phyloP scores from a whole-genome alignment of 169 alveolate species.

The Plasmodium blacklocki region DNA sequence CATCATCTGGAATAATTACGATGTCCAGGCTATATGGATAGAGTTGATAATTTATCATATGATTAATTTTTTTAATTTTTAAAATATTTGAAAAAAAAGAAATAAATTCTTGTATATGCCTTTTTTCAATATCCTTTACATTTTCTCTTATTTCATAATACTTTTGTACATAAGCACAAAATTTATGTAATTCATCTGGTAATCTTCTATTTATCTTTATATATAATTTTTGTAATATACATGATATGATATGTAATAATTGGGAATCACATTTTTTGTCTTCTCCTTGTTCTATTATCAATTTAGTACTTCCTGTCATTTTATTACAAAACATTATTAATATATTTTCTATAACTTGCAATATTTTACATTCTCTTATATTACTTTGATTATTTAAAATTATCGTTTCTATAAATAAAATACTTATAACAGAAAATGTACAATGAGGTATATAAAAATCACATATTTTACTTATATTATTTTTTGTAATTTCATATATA shows the following conservation, averaged over 20 bases:
- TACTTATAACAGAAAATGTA: constrained; percentile 29
- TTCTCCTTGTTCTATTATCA: constrained; percentile 17
- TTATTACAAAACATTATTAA: constrained; percentile 33
- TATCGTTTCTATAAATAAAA: constrained; percentile 27
- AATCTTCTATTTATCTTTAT: constrained; percentile 39
- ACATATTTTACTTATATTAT: constrained; percentile 16
- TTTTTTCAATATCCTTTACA: background rate
- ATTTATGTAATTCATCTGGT: constrained; percentile 30
- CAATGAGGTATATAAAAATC: constrained; percentile 30
- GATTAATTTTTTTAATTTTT: constrained; percentile 35
- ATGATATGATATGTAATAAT: constrained; percentile 38
- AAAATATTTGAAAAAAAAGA: constrained; percentile 62
- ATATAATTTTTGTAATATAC: constrained; percentile 26
- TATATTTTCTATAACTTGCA: constrained; percentile 22
- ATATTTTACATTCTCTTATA: background rate
- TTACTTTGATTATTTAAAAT: constrained; percentile 19
- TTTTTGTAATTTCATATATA: background rate
- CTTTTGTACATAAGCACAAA: constrained; percentile 33
- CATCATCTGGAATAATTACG: constrained; percentile 6
- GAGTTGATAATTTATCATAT: constrained; percentile 27
- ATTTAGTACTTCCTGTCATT: constrained; percentile 16
- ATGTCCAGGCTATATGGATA: constrained; percentile 51
- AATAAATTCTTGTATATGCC: constrained; percentile 26
- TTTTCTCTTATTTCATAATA: constrained; percentile 1
- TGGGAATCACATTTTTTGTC: constrained; percentile 21